phyloP scores from a whole-genome alignment of 345 rosid genomes.

The Erysimum cheiranthoides region DNA sequence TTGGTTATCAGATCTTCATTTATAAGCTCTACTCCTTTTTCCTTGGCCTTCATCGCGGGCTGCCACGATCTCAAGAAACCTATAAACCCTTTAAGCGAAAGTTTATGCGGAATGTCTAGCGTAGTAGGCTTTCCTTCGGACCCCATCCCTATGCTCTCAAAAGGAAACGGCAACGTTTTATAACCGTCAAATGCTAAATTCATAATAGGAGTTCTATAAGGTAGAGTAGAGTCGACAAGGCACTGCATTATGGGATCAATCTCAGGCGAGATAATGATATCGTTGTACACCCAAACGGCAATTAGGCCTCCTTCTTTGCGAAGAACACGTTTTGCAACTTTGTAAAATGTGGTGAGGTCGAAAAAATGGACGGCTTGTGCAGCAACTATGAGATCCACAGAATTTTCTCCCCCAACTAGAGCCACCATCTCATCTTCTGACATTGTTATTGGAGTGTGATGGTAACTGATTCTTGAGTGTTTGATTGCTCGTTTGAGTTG shows the following conservation, averaged over 20 bases:
- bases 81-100: constrained; percentile 58
- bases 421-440: constrained; percentile 43
- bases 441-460: constrained; percentile 40
- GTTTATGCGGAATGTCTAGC: constrained; percentile 55
- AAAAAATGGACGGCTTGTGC: constrained; percentile 69
- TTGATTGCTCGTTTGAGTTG: constrained; percentile 42
- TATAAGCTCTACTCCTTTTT: constrained; percentile 68
- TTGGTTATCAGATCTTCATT: constrained; percentile 50
- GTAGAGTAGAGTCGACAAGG: constrained; percentile 58
- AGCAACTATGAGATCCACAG: constrained; percentile 51
- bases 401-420: constrained; percentile 41
- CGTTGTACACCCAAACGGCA: constrained; percentile 67
- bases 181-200: constrained; percentile 49
- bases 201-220: constrained; percentile 52
- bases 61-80: constrained; percentile 58
- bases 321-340: constrained; percentile 52
- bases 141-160: constrained; percentile 61
- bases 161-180: constrained; percentile 63
- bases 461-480: constrained; percentile 40
- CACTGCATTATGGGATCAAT: constrained; percentile 55
- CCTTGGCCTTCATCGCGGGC: constrained; percentile 56
- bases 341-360: constrained; percentile 59
- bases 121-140: constrained; percentile 57
- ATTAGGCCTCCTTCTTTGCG: constrained; percentile 64
- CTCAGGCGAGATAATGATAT: constrained; percentile 50